Evolutionary conservation across 1,139 yeast genomes (phyloP).

Genomic region (Pichia sorboxylosa): DNA sequence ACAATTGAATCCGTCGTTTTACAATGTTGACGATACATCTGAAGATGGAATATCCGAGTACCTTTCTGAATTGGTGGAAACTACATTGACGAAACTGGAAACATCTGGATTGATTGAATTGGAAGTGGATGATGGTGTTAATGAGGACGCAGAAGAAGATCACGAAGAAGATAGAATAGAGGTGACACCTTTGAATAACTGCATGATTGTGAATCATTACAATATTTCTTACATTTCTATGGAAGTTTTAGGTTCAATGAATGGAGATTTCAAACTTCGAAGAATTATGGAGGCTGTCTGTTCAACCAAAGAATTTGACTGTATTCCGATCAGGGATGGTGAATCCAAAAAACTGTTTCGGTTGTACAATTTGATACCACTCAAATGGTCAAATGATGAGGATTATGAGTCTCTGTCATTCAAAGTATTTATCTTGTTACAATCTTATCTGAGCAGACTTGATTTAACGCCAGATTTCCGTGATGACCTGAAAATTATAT

Average conservation of each 20-base stretch:
- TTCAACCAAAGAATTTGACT: constrained; percentile 60
- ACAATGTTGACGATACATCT: constrained; percentile 58
- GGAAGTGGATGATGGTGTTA: constrained; percentile 31
- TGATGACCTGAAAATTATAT: constrained; percentile 42
- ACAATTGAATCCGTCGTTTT: constrained; percentile 76
- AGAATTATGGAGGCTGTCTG: constrained; percentile 57
- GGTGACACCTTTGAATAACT: constrained; percentile 53
- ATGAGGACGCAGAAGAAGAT: constrained; percentile 19
- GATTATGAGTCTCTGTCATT: constrained; percentile 45
- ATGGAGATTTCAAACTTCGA: constrained; percentile 45
- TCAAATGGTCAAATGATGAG: constrained; percentile 32
- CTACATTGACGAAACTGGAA: constrained; percentile 51
- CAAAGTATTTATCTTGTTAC: constrained; percentile 66
- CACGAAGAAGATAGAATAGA: constrained; percentile 31
- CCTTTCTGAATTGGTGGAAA: constrained; percentile 74
- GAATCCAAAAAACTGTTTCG: constrained; percentile 41
- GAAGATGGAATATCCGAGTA: constrained; percentile 66
- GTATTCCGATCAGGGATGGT: constrained; percentile 46
- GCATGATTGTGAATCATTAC: constrained; percentile 68
- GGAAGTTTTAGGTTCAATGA: constrained; percentile 44
- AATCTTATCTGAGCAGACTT: constrained; percentile 69
- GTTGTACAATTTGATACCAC: constrained; percentile 50
- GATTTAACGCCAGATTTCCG: constrained; percentile 47
- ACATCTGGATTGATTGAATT: constrained; percentile 55
- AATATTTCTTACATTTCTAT: constrained; percentile 54